Evolutionary conservation across 768 basidiomycete genomes (phyloP), one percentile per base, ranked within the genome.

Genomic region (Mycena galopus): DNA sequence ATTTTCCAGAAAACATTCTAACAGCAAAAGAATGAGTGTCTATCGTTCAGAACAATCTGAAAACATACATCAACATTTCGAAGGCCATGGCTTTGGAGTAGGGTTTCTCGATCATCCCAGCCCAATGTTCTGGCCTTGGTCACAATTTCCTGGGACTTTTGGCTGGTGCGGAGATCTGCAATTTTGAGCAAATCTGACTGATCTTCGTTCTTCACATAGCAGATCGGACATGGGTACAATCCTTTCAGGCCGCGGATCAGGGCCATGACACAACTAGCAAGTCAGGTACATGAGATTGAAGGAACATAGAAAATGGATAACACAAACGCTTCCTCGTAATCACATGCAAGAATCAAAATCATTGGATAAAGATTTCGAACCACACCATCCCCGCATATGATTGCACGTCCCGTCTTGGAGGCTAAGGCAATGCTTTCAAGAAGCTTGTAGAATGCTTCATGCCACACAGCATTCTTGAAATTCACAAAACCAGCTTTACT

Each of bases 261-360:
- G 2, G 83, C 73, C 82, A 87, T 86, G 19, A 84, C 76, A 62
- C 79, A 84, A 42, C 83, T 86, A 23, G 30, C 14, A 44, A 23
- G 29, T 35, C 47, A 58, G 42, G n/a, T n/a, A n/a, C n/a, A 32
- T 27, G n/a, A 56, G 50, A 71, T 35, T 17, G 12, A 30, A 62
- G 5, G 57, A 58, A 19, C 23, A 12, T 16, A 23, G 7, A 42
- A 32, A 11, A 23, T 23, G 32, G 19, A 32, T 2, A 25, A 9
- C 53, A 79, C 83, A 23, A 79, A 87, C 87, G 84, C 82, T 78
- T 88, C 86, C 71, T 88, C 82, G 59, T 85, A 88, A 67, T 88
- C 85, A 7, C 81, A 79, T 3, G 81, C 84, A 1, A 86, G 70
- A 5, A 86, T 84, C 0, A 42, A 16, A 42, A 42, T 42, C 42